Evolutionary conservation across 768 basidiomycete species (phyloP), one percentile per base, ranked within the genome.

Genomic region (Paxillus ammoniavirescens): DNA sequence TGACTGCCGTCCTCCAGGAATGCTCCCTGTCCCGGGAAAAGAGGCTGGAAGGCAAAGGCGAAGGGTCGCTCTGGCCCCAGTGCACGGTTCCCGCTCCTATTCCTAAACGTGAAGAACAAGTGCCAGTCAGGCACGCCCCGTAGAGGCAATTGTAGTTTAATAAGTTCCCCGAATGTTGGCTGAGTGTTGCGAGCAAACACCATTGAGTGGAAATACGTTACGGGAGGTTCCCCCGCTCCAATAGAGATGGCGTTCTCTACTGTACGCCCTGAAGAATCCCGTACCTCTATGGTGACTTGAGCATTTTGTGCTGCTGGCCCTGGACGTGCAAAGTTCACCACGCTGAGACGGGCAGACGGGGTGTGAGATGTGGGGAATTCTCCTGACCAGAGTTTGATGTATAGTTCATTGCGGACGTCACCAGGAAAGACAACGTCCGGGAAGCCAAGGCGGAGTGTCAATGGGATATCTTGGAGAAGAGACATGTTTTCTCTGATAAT

Each of bases 381-480:
- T 37, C 92, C 96, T 51, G 86, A 88, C 94, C 94, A 98, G 0
- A 98, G 80, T 69, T 97, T 97, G 74, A 98, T 82, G 70, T 98
- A 98, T 12, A 98, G 78, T 59, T 98, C 96, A 63, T 98, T 98
- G 14, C 96, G 85, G n/a, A 83, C 73, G 56, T 91, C 89, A 7
- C 90, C 91, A 3, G 95, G 95, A 65, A 94, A 94, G 8, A 96
- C 94, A 7, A 97, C 94, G 60, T 98, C 96, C 0, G 96, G 91
- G 66, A 98, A 98, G 30, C 93, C 93, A 33, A 98, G 83, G 3
- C 93, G 89, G 12, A 88, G 73, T 2, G 93, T 94, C 43, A 86
- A 80, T 0, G 95, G 89, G 8, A 84, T 81, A 59, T 89, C 91
- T 54, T 88, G 86, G 21, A 98, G 76, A 15, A 95, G 72, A 1